Evolutionary conservation across 2,329 filamentous ascomycete species (phyloP), one percentile per base, ranked within the genome.

Genomic region (Alternaria brassicicola): DNA sequence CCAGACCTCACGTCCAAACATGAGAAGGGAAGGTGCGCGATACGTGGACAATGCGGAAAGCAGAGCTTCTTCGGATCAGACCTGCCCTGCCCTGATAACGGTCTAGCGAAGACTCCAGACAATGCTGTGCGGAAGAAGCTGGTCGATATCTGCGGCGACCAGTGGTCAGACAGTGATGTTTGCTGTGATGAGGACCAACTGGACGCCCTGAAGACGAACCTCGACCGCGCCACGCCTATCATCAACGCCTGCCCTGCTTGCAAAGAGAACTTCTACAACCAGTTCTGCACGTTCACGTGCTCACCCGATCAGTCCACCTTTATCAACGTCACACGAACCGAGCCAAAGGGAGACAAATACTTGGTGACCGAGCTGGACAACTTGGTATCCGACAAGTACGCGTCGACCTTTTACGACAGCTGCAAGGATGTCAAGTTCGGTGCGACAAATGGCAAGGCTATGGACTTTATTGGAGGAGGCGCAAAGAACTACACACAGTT

Each of bases 391-490:
- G 84, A 93, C 55, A 84, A 90, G 52, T 98, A 96, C 75, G 93
- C 92, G 41, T 84, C 86, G 8, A 93, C 91, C 1, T 96, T 99
- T 80, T 99, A 93, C 76, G 86, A 97, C 78, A 99, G 95, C 79
- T 99, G 95, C 82, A 98, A 98, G 79, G 93, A 99, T 76, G 94
- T 99, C 79, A 99, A 99, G 75, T 97, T 98, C 71, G 95, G 95
- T 33, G 90, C 93, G 6, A 93, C 94, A 39, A 97, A 97, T 73
- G 90, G 91, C 60, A 93, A 90, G 71, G 95, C 94, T 15, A 99
- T 99, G 86, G 90, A 94, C 69, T 88, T 99, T 68, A 98, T 99
- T 61, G 96, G 95, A 30, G 95, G 95, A 15, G 93, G 94, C 15
- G 95, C 95, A 12, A 94, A 93, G 78, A 91, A 97, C 75, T 96